These are phyloP conservation scores for Arachnomyces sp. DNA, from an alignment of 2,329 filamentous ascomycete species.

Conservation along the genomic window DNA sequence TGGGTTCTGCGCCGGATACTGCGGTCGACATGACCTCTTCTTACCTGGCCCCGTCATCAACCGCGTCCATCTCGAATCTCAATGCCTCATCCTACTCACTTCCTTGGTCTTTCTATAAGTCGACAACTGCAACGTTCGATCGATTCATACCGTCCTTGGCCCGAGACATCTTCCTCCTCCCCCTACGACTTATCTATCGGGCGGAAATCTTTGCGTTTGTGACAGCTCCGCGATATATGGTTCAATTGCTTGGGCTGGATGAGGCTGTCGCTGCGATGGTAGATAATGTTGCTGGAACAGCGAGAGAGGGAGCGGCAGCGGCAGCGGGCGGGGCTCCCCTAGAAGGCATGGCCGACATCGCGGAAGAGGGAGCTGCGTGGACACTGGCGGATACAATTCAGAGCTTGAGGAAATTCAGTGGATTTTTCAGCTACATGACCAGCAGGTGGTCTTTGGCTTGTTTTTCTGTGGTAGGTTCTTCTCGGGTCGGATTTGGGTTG, in stretches of 20 bases:
- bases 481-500: background rate
- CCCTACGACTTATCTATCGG: constrained; percentile 13
- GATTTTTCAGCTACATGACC: constrained; percentile 82
- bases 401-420: constrained; percentile 63
- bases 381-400: constrained; percentile 42
- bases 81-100: too few relatives aligned
- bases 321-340: constrained; percentile 30
- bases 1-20: too few relatives aligned
- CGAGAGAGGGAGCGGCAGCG: constrained; percentile 24
- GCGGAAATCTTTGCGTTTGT: constrained; percentile 13
- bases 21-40: too few relatives aligned
- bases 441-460: constrained; percentile 89
- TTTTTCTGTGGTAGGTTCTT: constrained; percentile 58
- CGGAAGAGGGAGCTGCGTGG: constrained; percentile 25
- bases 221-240: constrained; percentile 9
- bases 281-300: constrained; percentile 4
- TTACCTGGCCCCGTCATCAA: too few relatives aligned
- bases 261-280: constrained; percentile 4
- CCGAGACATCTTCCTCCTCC: constrained; percentile 6
- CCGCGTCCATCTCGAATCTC: too few relatives aligned
- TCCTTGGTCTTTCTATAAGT: too few relatives aligned
- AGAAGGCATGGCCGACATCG: constrained; percentile 24
- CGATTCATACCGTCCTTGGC: too few relatives aligned
- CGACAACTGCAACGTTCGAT: too few relatives aligned
- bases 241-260: constrained; percentile 11